Percentiles rank a stretch among this genome's conserved stretches.
These are phyloP conservation scores for Aspergillus egyptiacus DNA, from an alignment of 495 filamentous ascomycete genomes.

Conservation along the genomic window DNA sequence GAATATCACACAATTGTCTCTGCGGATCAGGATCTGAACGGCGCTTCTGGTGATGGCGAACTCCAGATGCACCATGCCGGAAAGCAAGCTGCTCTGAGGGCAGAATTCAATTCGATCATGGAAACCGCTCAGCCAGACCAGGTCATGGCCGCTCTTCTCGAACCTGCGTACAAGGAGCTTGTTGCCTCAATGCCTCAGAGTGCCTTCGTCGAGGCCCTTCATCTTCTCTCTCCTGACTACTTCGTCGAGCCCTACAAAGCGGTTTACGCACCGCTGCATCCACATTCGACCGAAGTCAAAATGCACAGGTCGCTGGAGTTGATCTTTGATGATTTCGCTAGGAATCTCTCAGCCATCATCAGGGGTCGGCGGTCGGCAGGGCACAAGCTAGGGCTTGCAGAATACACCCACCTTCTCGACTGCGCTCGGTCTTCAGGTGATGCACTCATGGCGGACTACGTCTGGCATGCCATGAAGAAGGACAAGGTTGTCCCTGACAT, in stretches of 20 bases:
- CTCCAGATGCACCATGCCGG: no score
- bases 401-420: slow-evolving; percentile 53
- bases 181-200: slow-evolving; percentile 30
- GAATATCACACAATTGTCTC: no score
- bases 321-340: slow-evolving; percentile 37
- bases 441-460: slow-evolving; percentile 32
- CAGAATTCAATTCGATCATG: slow-evolving; percentile 26
- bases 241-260: slow-evolving; percentile 45
- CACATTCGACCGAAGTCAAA: slow-evolving; percentile 27
- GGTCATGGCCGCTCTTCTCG: slow-evolving; percentile 31
- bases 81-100: slow-evolving; percentile 15
- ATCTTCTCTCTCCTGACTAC: slow-evolving; percentile 36
- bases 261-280: slow-evolving; percentile 43
- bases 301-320: slow-evolving; percentile 22
- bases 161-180: slow-evolving; percentile 28
- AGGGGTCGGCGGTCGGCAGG: slow-evolving; percentile 27
- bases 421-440: slow-evolving; percentile 48
- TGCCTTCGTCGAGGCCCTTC: slow-evolving; percentile 33
- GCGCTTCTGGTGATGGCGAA: no score
- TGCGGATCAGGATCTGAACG: no score
- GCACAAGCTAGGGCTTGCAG: slow-evolving; percentile 31
- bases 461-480: slow-evolving; percentile 48
- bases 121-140: slow-evolving; percentile 35
- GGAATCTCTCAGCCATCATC: slow-evolving; percentile 32
- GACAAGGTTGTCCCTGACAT: slow-evolving; percentile 39